Base-by-base conservation (phyloP, 495 filamentous ascomycete genomes). In the Jackrogersella minutella region DNA sequence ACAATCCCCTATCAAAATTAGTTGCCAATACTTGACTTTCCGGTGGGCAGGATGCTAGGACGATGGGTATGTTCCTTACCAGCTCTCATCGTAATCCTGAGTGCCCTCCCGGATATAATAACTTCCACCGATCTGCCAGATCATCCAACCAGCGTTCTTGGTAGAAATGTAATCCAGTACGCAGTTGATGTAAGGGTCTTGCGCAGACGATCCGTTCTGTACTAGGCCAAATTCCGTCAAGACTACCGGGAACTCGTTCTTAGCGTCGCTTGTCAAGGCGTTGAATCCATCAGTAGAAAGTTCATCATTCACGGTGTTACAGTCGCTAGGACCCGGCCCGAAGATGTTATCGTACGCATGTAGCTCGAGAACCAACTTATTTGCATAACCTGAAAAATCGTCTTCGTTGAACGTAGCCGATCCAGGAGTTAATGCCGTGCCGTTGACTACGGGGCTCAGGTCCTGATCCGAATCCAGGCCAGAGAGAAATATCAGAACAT, bases 351-450 rank as follows among this genome's bases (percentile, higher is more conserved):
- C 82, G 54, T 87, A 89, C 4, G 84, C 82, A 73, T 88, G 87
- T 2, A 90, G 63, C 67, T 89, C 87, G 13, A 87, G 83, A 17
- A 88, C 83, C 2, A 88, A 64, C 60, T 89, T 88, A 63, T 82
- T 49, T 4, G 57, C 72, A 50, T 71, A 68, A 7, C 72, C 77
- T 6, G 62, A 36, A 58, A 85, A 84, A 33, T 78, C 78, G n/a
- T 68, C 50, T n/a, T 71, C 64, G 24, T 75, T 72, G 72, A 87
- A 84, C 0, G 66, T 76, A 3, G 71, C 77, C 1, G 74, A 76
- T 33, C 75, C 75, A 2, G 78, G 77, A 2, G 59, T 66, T 2
- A 85, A 76, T 1, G 78, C 78, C 0, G 70, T 68, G 0, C 74
- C 82, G 21, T 78, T 77, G 5, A 82, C 77, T 8, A 85, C 75